Evolutionary conservation across 2,329 filamentous ascomycete genomes (phyloP), one percentile per base, ranked within the genome.

Genomic region (Fusarium sp.): DNA sequence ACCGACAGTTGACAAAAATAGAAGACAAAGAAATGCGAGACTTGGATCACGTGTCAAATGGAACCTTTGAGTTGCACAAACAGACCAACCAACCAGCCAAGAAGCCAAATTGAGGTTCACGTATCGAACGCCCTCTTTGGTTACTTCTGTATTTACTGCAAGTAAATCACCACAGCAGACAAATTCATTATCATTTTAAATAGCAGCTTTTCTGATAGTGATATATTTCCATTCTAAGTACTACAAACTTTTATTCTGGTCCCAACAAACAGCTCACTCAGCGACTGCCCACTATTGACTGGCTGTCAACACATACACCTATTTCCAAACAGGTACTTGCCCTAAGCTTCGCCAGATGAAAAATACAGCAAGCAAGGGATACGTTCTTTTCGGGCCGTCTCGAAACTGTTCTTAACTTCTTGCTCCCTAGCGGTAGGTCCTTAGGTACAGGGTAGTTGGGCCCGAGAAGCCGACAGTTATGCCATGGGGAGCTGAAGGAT

Each of bases 251-350:
- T 36, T 4, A 22, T 3, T 22, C 22, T 22, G 22, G 22, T 22
- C 22, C 49, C 22, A 52, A 27, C 31, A 22, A 38, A 53, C 6
- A 17, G 17, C 17, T 17, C 15, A 17, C 3, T 9, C 6, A 17
- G 9, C 15, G 5, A 35, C 17, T 35, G 9, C 33, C 33, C 33
- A 35, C 25, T 14, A 4, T 22, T 7, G 14, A 7, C 7, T 18
- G 3, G 2, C 1, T 2, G 4, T 13, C 7, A 6, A 2, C 7
- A 18, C n/a, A 18, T 5, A 14, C 11, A 13, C 17, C 13, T 3
- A 13, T 5, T 4, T 10, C n/a, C 22, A 22, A 33, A 33, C 11
- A 0, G 11, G 3, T 4, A 18, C n/a, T 4, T 33, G 33, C 15
- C 29, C n/a, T 18, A 10, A 25, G 11, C 15, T 18, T 35, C 12